phyloP scores from a whole-genome alignment of 768 basidiomycete genomes.

The Kwoniella bestiolae region DNA sequence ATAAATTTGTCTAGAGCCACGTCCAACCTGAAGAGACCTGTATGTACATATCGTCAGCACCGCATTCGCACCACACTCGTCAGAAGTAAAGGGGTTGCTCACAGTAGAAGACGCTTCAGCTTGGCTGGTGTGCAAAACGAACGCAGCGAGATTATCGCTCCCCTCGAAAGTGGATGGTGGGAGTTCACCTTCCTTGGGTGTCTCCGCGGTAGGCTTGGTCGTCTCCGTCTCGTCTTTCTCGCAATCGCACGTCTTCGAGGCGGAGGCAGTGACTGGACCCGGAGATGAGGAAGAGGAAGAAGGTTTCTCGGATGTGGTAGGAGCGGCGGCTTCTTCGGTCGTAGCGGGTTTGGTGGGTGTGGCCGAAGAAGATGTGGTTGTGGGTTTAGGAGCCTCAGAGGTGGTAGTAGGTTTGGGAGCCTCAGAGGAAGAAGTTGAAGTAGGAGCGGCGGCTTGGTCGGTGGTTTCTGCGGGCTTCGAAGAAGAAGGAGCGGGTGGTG shows the following conservation, averaged over 20 bases:
- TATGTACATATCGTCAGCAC: neutral
- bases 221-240: neutral
- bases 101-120: neutral
- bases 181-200: neutral
- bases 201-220: neutral
- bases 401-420: neutral
- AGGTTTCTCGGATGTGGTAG: neutral
- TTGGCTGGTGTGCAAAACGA: neutral
- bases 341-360: neutral
- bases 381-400: neutral
- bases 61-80: no score
- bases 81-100: neutral
- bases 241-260: constrained; percentile 1
- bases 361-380: neutral
- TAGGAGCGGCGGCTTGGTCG: neutral
- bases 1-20: neutral
- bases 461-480: neutral
- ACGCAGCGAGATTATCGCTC: neutral
- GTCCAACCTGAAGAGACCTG: neutral
- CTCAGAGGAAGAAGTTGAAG: constrained; percentile 1
- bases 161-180: neutral
- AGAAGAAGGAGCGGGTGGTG: neutral
- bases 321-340: neutral
- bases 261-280: neutral
- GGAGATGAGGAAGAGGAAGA: neutral